phyloP scores from a whole-genome alignment of 805 yeast species.

The Cyberlindnera veronae region DNA sequence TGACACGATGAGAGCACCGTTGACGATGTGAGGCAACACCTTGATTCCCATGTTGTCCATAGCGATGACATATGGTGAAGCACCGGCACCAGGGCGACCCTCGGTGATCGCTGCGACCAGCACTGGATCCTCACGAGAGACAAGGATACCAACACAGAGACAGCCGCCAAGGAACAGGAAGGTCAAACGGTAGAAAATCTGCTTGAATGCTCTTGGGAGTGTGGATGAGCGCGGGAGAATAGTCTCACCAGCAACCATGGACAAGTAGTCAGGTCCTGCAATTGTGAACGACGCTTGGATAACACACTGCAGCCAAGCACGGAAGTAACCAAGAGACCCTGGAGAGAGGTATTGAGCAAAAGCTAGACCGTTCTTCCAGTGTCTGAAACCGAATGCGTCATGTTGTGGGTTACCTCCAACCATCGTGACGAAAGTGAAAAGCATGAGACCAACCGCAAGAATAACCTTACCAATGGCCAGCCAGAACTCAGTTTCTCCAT shows the following conservation, averaged over 20 bases:
- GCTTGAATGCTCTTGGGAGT: constrained; percentile 75
- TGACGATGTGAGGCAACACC: constrained; percentile 72
- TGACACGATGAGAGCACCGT: constrained; percentile 69
- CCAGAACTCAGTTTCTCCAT: constrained; percentile 84
- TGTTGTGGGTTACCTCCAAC: constrained; percentile 80
- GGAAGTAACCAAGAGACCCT: constrained; percentile 61
- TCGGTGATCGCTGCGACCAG: constrained; percentile 54
- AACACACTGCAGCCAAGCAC: constrained; percentile 69
- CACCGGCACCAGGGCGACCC: constrained; percentile 71
- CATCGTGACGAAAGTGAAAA: constrained; percentile 79
- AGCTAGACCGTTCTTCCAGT: constrained; percentile 42
- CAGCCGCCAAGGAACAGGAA: constrained; percentile 72
- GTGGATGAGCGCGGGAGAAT: constrained; percentile 59
- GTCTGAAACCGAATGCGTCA: constrained; percentile 58
- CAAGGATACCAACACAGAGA: constrained; percentile 71
- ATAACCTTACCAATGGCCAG: constrained; percentile 69
- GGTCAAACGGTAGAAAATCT: constrained; percentile 65
- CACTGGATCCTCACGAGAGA: constrained; percentile 64
- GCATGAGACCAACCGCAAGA: constrained; percentile 68
- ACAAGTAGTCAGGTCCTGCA: constrained; percentile 83
- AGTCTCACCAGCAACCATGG: constrained; percentile 84
- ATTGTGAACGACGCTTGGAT: constrained; percentile 73
- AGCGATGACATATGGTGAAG: constrained; percentile 81
- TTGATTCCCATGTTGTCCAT: constrained; percentile 67
- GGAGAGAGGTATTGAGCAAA: constrained; percentile 52